Conservation (phyloP, 306 rosid species). For the apple (Malus domestica) region ASM211411v1 NC_041802.1:27781501-27782000, state of each 20-base stretch:
- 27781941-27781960: background rate
- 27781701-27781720: no score
- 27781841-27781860: background rate
- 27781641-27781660: accelerated
- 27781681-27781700: no score
- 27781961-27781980: background rate
- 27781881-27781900: slow-evolving; percentile 15
- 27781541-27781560: background rate
- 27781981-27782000: slow-evolving; percentile 17
- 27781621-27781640: no score
- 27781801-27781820: no score
- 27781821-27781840: background rate
- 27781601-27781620: background rate
- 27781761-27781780: no score
- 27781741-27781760: background rate
- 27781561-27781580: slow-evolving; percentile 3
- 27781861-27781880: slow-evolving; percentile 1
- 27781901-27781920: background rate
- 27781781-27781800: no score
- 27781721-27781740: background rate
- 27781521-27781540: background rate
- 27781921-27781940: background rate
- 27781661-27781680: accelerated
- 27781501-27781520: background rate
- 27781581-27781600: background rate